Evolutionary conservation across 768 basidiomycete species (phyloP).

Genomic region (Mycena haematopus): DNA sequence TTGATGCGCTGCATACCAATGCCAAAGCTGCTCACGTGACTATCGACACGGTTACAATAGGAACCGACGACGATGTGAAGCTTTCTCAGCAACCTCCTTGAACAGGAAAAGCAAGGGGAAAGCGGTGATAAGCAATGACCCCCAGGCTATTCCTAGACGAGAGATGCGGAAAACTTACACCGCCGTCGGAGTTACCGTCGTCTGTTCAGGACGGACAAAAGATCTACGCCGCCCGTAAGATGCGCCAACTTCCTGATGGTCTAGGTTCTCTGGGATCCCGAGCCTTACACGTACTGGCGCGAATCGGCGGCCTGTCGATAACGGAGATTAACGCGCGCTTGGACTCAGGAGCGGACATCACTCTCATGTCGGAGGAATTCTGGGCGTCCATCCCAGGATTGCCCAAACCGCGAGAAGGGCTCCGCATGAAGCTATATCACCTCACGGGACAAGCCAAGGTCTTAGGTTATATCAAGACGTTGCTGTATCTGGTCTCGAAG

Average conservation of each 20-base stretch:
- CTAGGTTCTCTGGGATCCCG: neutral
- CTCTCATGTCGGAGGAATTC: no score
- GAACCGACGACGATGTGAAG: neutral
- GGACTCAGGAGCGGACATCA: neutral
- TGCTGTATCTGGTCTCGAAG: no score
- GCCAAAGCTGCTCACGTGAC: neutral
- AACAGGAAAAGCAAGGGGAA: slow-evolving; percentile 5
- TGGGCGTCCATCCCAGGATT: no score
- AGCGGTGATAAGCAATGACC: neutral
- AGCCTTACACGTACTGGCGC: neutral
- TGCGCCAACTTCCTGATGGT: neutral
- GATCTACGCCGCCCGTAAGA: slow-evolving; percentile 29
- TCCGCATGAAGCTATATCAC: no score
- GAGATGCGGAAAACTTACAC: neutral
- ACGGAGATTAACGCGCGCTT: neutral
- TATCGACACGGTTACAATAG: neutral
- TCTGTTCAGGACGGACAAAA: slow-evolving; percentile 9
- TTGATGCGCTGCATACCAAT: neutral
- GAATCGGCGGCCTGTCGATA: neutral
- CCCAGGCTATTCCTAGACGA: neutral
- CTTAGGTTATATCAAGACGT: no score
- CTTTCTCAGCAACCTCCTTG: no score
- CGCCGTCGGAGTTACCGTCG: neutral
- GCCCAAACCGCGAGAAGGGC: no score
- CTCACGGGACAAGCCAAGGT: no score